A percentile compares a stretch with the other conserved stretches of the same genome.
These are phyloP conservation scores for Colletotrichum phormii DNA, from an alignment of 2,329 filamentous ascomycete genomes.

Conservation along the genomic window DNA sequence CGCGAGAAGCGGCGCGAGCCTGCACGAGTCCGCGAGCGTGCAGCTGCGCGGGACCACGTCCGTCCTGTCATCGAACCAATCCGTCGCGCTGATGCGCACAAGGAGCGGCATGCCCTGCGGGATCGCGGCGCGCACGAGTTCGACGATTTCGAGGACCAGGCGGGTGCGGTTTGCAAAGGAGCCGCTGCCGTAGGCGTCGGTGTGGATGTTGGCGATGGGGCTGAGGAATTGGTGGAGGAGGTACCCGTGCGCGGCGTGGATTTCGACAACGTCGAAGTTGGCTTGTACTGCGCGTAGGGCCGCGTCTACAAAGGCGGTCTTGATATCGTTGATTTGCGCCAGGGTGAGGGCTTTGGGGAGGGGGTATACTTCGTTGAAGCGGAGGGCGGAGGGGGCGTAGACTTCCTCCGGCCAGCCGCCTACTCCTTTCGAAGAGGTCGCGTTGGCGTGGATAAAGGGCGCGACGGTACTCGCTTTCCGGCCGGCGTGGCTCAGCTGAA, in stretches of 20 bases:
- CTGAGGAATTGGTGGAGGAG: conserved; percentile 77
- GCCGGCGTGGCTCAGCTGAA: conserved; percentile 83
- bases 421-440: conserved; percentile 58
- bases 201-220: conserved; percentile 76
- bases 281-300: conserved; percentile 68
- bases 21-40: conserved; percentile 72
- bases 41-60: conserved; percentile 70
- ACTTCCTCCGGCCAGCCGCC: conserved; percentile 66
- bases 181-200: conserved; percentile 74
- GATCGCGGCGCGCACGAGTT: conserved; percentile 70
- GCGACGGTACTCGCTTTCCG: conserved; percentile 68
- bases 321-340: conserved; percentile 73
- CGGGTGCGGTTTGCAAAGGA: conserved; percentile 77
- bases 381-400: conserved; percentile 56
- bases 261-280: conserved; percentile 76
- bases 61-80: conserved; percentile 76
- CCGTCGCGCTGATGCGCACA: conserved; percentile 78
- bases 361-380: conserved; percentile 70
- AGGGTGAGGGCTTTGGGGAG: conserved; percentile 73
- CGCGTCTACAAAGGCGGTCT: conserved; percentile 67
- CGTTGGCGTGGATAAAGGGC: conserved; percentile 73
- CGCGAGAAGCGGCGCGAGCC: conserved; percentile 72
- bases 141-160: conserved; percentile 74
- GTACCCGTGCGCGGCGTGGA: conserved; percentile 86
- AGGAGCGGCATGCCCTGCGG: conserved; percentile 78